phyloP scores from a whole-genome alignment of 2,329 filamentous ascomycete genomes.

The Pyricularia pennisetigena region DNA sequence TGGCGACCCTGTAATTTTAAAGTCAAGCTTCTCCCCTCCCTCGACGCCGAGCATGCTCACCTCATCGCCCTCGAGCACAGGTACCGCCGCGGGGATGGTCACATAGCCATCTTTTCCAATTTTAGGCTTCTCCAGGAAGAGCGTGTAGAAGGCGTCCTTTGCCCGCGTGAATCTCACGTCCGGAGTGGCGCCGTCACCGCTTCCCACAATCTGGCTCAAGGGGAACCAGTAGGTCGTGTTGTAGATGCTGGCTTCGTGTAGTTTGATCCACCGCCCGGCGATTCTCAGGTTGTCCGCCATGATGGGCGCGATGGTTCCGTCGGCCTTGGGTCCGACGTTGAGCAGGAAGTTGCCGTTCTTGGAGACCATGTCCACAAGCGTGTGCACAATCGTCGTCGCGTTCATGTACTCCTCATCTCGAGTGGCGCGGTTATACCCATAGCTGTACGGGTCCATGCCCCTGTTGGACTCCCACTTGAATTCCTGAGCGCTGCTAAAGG shows the following conservation, averaged over 20 bases:
- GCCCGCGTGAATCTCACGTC: constrained; percentile 35
- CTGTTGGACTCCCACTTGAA: constrained; percentile 51
- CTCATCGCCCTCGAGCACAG: constrained; percentile 28
- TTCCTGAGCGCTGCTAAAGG: constrained; percentile 35
- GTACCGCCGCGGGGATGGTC: constrained; percentile 27
- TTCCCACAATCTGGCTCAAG: constrained; percentile 24
- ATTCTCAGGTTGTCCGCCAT: constrained; percentile 36
- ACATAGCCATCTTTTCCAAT: constrained; percentile 19
- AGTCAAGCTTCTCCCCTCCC: constrained; percentile 17
- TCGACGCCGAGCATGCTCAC: constrained; percentile 30
- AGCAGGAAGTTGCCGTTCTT: constrained; percentile 49
- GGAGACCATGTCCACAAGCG: constrained; percentile 39
- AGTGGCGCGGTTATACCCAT: constrained; percentile 50
- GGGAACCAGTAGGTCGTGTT: constrained; percentile 45
- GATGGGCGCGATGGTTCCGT: constrained; percentile 40
- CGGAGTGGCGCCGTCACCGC: background rate
- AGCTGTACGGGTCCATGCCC: constrained; percentile 50
- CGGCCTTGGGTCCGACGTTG: constrained; percentile 43
- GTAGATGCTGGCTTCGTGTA: constrained; percentile 44
- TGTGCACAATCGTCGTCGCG: constrained; percentile 33
- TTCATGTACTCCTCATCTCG: constrained; percentile 39
- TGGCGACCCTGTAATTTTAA: background rate
- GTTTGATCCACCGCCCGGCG: constrained; percentile 43
- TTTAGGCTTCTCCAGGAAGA: constrained; percentile 24
- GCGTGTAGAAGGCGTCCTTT: constrained; percentile 34